Conservation (phyloP, 495 filamentous ascomycete species). For the Neurospora sp. region DNA sequence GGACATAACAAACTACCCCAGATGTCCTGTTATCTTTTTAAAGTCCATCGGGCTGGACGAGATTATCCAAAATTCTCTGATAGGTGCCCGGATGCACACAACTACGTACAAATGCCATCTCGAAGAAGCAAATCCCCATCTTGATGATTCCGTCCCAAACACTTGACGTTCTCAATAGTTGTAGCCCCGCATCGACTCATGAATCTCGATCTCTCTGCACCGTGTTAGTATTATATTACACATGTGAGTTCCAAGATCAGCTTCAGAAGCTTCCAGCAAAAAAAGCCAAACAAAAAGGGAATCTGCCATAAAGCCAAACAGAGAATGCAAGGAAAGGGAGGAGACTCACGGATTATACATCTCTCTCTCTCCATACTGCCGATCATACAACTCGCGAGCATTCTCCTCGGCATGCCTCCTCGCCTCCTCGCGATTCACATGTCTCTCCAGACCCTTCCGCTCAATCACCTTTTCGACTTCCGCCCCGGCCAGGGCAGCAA, state of each 20-base stretch:
- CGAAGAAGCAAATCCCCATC: background rate
- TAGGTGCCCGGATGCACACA: too few relatives aligned
- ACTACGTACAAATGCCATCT: background rate
- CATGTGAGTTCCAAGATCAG: background rate
- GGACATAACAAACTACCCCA: too few relatives aligned
- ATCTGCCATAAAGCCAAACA: background rate
- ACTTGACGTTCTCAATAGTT: background rate
- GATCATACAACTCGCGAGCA: slow-evolving; percentile 51
- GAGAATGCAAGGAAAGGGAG: background rate
- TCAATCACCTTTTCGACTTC: slow-evolving; percentile 73
- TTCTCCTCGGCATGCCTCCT: slow-evolving; percentile 58
- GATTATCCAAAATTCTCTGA: too few relatives aligned
- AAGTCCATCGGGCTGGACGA: too few relatives aligned
- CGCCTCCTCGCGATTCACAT: slow-evolving; percentile 52
- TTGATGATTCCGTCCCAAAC: background rate
- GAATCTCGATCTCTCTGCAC: background rate
- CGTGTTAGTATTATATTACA: background rate
- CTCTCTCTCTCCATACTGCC: slow-evolving; percentile 42
- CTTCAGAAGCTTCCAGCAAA: background rate
- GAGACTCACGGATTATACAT: slow-evolving; percentile 42
- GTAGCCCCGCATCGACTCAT: slow-evolving; percentile 1
- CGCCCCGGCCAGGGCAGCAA: slow-evolving; percentile 59
- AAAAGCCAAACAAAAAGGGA: background rate
- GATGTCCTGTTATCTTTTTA: too few relatives aligned
- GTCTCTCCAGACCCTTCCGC: slow-evolving; percentile 63